These are phyloP conservation scores for Pichia manshurica DNA, from an alignment of 805 yeast species.

Conservation along the genomic window DNA sequence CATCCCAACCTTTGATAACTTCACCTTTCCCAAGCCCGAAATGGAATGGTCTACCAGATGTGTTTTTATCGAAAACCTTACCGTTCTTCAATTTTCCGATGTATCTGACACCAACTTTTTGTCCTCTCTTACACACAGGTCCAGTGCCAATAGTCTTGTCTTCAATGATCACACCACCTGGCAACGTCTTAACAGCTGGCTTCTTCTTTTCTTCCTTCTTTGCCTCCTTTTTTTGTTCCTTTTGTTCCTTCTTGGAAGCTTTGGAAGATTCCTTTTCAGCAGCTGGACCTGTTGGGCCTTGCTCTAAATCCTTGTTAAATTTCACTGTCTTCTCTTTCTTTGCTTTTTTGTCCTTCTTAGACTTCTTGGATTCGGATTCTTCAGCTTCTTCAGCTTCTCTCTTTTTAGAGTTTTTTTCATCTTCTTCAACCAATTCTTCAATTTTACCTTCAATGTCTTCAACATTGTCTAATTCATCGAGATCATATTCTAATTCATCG, in stretches of 20 bases:
- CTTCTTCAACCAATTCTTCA: conserved; percentile 50
- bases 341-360: conserved; percentile 32
- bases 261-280: conserved; percentile 19
- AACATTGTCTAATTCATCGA: conserved; percentile 65
- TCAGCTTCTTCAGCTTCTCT: conserved; percentile 28
- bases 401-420: conserved; percentile 30
- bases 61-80: conserved; percentile 93
- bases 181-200: conserved; percentile 69
- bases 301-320: conserved; percentile 86
- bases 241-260: conserved; percentile 23
- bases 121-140: conserved; percentile 77
- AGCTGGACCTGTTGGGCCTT: conserved; percentile 68
- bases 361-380: conserved; percentile 23
- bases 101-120: conserved; percentile 93
- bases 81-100: conserved; percentile 97
- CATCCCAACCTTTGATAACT: conserved; percentile 97
- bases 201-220: conserved; percentile 37
- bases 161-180: conserved; percentile 91
- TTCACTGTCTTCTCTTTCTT: conserved; percentile 68
- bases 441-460: conserved; percentile 69
- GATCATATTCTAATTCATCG: conserved; percentile 56
- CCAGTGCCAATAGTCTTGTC: conserved; percentile 91
- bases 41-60: conserved; percentile 91
- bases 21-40: conserved; percentile 95
- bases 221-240: conserved; percentile 14